Base-by-base conservation (phyloP, 768 basidiomycete species). In the Candolleomyces aberdarensis region DNA sequence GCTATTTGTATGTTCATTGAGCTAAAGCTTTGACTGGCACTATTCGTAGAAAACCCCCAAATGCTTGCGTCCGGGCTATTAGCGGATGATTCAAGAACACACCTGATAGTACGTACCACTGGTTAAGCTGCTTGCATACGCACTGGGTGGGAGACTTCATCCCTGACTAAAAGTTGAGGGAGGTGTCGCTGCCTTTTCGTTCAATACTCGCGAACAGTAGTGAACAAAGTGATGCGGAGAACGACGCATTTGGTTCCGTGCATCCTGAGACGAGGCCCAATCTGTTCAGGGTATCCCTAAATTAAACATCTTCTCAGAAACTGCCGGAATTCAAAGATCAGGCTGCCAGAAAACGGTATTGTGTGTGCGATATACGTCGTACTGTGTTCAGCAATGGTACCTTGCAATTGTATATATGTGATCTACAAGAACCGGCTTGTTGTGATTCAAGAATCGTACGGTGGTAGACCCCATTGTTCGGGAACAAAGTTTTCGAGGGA, bases 401-500 rank as follows among this genome's bases (percentile, higher is more conserved):
- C 36, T 5, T 32, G 32, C 36, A 39, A 1, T 36, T 36, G 36
- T 36, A 36, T 36, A 36, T 26, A 26, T 26, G 26, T 26, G 26
- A 26, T 36, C 36, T 36, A 36, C 36, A 5, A 36, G 1, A 36
- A 36, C 36, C 3, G 6, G 36, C 11, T 36, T 36, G 36, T 36
- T 36, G 5, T 11, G 36, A 36, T 8, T 36, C 36, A 36, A 11
- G 36, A 36, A 36, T 61, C 55, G 67, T 88, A 94, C 11, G 89
- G 81, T 20, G 92, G 92, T 31, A 94, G 76, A 2, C 91, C 93
- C 91, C 91, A 95, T 47, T 88, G 77, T 63, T 91, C 87, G 0
- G 92, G 92, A n/a, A 77, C 76, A 64, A 96, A 94, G 5, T 87
- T 81, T 63, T 87, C 85, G 13, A 95, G 69, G 5, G 89, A 86